phyloP scores from a whole-genome alignment of 495 filamentous ascomycete genomes.

The Chaetomium tenue region DNA sequence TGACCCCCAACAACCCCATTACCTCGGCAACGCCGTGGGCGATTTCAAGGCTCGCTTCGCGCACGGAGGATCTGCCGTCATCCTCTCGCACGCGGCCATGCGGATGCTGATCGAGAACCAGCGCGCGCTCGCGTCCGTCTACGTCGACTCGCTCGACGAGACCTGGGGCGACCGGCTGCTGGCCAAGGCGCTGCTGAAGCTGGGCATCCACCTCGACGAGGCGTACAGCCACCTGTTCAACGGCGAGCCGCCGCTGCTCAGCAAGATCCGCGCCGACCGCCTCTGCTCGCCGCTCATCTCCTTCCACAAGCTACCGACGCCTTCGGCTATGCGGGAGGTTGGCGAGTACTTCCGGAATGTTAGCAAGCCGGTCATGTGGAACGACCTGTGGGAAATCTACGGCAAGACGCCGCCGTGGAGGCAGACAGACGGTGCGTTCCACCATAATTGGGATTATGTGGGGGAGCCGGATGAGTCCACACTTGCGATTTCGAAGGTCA shows the following conservation, averaged over 20 bases:
- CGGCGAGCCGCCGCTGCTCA: conserved; percentile 44
- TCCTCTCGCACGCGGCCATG: conserved; percentile 46
- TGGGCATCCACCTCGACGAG: conserved; percentile 47
- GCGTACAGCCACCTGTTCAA: conserved; percentile 47
- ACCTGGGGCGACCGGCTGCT: conserved; percentile 48
- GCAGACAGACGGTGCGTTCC: conserved; percentile 31
- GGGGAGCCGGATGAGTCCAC: conserved; percentile 37
- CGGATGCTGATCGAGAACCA: conserved; percentile 37
- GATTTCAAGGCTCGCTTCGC: conserved; percentile 49
- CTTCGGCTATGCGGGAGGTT: conserved; percentile 37
- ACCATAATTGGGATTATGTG: conserved; percentile 41
- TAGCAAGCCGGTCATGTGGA: conserved; percentile 41
- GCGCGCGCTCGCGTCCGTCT: conserved; percentile 30
- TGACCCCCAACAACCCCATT: conserved; percentile 40
- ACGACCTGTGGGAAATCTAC: conserved; percentile 42
- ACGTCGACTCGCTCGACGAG: conserved; percentile 41
- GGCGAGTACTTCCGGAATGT: conserved; percentile 39
- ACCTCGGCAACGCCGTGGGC: conserved; percentile 52
- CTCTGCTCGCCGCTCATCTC: conserved; percentile 44
- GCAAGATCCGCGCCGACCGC: conserved; percentile 43
- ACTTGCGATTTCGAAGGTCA: conserved; percentile 33
- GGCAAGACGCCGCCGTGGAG: conserved; percentile 34
- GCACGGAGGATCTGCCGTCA: conserved; percentile 48
- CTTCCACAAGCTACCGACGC: conserved; percentile 42
- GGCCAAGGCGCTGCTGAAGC: conserved; percentile 41